These are phyloP conservation scores for Chloropicon primus DNA, from an alignment of 139 green algal species.

Conservation along the genomic window DNA sequence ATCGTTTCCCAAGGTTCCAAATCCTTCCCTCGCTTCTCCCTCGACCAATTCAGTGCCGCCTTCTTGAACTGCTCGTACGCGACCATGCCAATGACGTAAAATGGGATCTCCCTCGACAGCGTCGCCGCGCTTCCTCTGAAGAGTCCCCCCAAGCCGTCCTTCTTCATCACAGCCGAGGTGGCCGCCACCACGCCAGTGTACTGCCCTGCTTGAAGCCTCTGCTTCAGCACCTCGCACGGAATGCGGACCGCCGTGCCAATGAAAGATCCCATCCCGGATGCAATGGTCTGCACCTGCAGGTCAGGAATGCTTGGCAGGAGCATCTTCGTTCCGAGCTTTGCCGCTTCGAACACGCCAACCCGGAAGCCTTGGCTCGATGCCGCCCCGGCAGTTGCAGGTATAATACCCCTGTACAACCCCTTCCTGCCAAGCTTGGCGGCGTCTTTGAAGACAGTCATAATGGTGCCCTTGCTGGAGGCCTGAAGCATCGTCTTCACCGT, in stretches of 20 bases:
- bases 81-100: conserved; percentile 56
- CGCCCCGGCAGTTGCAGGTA: conserved; percentile 30
- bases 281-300: conserved; percentile 37
- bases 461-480: conserved; percentile 15
- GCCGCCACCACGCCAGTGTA: conserved; percentile 34
- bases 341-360: conserved; percentile 41
- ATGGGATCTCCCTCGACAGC: conserved; percentile 48
- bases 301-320: conserved; percentile 12
- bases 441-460: conserved; percentile 7
- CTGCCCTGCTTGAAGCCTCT: conserved; percentile 44
- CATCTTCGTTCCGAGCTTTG: conserved; percentile 3
- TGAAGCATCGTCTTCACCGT: conserved; percentile 60
- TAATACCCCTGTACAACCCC: conserved; percentile 41
- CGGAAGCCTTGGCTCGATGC: conserved; percentile 36
- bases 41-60: conserved; percentile 5
- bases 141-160: conserved; percentile 30
- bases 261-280: conserved; percentile 37
- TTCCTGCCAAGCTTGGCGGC: conserved; percentile 23
- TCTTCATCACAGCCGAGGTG: conserved; percentile 15
- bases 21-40: conserved; percentile 17
- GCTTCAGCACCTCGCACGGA: conserved; percentile 60
- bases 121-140: conserved; percentile 39
- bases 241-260: conserved; percentile 44
- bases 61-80: conserved; percentile 52
- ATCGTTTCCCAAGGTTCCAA: conserved; percentile 39